Base-by-base conservation (phyloP, 2,329 filamentous ascomycete species). In the Dichotomopilus funicola region DNA sequence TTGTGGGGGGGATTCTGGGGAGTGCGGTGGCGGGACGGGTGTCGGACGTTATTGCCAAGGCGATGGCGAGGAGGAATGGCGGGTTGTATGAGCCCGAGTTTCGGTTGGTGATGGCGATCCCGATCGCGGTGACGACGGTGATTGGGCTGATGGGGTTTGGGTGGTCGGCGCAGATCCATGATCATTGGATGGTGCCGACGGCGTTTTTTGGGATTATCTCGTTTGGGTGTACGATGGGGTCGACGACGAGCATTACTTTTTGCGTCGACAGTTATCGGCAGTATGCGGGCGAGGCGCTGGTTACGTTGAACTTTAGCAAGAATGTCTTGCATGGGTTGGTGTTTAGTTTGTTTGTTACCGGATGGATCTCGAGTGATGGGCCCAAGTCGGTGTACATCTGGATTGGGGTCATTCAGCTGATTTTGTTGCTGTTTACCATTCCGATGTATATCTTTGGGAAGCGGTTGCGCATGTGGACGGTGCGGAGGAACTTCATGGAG, bases 381-480 rank as follows among this genome's bases (percentile, higher is more conserved):
- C 78, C 87, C 9, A 89, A 87, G 71, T 78, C 74, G 9, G 90
- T 95, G 0, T 97, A 89, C 67, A 73, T 95, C 45, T 89, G 85
- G 65, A 79, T 96, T 51, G 92, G 92, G 3, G 79, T 91, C 33
- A 94, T 97, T 34, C 92, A 97, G 71, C 71, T 96, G 37, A 81
- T 83, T 10, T 80, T 86, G 54, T 76, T 95, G 68, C 65, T 89
- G 3, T 83, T 79, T 53, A 88, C 90, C 1, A 85, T 96, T 54
- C 92, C 92, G 0, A 90, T 97, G 87, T 97, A 94, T 68, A 88
- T 97, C 19, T 96, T 83, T 66, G 92, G 92, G 13, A 97, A 97
- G 77, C 76, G 91, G 54, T 85, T 87, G 12, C 78, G 92, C 13
- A 95, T 96, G 89, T 96, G 91, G 92, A 97, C 91, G 0, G 89